Percentiles rank a stretch among this genome's conserved stretches.
Conservation (phyloP, 78 protist species). For the Dictyostelium intermedium region DNA sequence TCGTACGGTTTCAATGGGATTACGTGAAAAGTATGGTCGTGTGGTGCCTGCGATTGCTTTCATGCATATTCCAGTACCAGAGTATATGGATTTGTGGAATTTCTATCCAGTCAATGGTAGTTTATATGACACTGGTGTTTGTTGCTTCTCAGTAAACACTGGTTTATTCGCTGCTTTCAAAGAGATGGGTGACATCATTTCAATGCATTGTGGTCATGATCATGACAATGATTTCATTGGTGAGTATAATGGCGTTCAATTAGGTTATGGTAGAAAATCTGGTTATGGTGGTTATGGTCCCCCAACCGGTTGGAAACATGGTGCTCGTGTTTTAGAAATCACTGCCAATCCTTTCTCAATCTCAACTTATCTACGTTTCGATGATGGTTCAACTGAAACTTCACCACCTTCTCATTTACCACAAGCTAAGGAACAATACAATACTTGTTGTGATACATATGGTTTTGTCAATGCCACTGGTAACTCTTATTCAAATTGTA, state of each 20-base stretch:
- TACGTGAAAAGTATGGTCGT: conserved; percentile 15
- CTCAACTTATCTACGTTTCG: conserved; percentile 40
- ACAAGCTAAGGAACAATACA: neutral
- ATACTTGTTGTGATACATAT: conserved; percentile 53
- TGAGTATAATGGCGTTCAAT: conserved; percentile 45
- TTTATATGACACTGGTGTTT: conserved; percentile 71
- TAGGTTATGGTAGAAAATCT: conserved; percentile 76
- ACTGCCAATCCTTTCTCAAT: conserved; percentile 45
- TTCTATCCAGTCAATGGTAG: conserved; percentile 24
- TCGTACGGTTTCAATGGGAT: neutral
- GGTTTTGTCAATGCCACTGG: conserved; percentile 42
- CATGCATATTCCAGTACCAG: conserved; percentile 82
- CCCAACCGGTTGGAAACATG: conserved; percentile 74
- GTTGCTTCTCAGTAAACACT: conserved; percentile 82
- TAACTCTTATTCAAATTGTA: conserved; percentile 20
- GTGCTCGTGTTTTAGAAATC: conserved; percentile 57
- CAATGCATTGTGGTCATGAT: conserved; percentile 80
- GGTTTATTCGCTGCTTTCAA: conserved; percentile 72
- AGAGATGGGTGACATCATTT: conserved; percentile 71
- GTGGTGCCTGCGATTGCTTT: conserved; percentile 64
- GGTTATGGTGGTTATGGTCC: conserved; percentile 80
- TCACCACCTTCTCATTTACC: conserved; percentile 7
- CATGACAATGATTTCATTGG: conserved; percentile 82
- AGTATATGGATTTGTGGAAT: conserved; percentile 73
- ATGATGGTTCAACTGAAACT: conserved; percentile 31